Base-by-base conservation (phyloP, 2,329 filamentous ascomycete genomes). In the Thyridium curvatum region DNA sequence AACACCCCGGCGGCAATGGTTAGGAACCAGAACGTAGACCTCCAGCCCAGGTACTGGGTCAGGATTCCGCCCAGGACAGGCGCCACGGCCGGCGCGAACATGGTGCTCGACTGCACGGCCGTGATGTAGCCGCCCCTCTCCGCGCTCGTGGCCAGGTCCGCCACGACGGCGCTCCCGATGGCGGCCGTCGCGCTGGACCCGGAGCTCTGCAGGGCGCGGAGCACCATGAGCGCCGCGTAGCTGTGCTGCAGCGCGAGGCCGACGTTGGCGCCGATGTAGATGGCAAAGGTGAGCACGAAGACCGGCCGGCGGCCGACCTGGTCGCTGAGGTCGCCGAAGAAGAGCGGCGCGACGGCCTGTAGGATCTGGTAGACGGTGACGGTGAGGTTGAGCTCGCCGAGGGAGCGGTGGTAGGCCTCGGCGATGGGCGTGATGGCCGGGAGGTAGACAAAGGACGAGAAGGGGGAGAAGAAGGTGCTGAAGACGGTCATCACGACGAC, bases 41-140 rank as follows among this genome's bases (percentile, higher is more conserved):
- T 58, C 74, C 74, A 79, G 3, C 71, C 71, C 1, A 72, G 55
- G 39, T 62, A 72, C 40, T 74, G 61, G 8, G 62, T 62, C 17
- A 80, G 52, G 2, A 74, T 46, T 2, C 74, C 76, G 4, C 75
- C 74, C 7, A 79, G 51, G 3, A 77, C 62, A 0, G 77, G 75
- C 0, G 68, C 63, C 26, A 67, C 37, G 1, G 59, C 56, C 7
- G 61, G 59, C 5, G 51, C 61, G 32, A 79, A 50, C 4, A 72
- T 62, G 3, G 60, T 46, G 33, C 60, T 68, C 28, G 59, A 57
- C 41, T 62, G 65, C 37, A 64, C 67, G 44, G 63, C 67, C 16
- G 65, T 71, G 33, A 79, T 67, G 49, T 73, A 74, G 6, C 64
- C 59, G 13, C 75, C 75, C 37, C 79, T 62, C 50, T 84, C 77